A percentile compares a stretch with the other conserved stretches of the same genome.
Evolutionary conservation across 2,329 filamentous ascomycete species (phyloP).

Genomic region (Hypomyces perniciosus): DNA sequence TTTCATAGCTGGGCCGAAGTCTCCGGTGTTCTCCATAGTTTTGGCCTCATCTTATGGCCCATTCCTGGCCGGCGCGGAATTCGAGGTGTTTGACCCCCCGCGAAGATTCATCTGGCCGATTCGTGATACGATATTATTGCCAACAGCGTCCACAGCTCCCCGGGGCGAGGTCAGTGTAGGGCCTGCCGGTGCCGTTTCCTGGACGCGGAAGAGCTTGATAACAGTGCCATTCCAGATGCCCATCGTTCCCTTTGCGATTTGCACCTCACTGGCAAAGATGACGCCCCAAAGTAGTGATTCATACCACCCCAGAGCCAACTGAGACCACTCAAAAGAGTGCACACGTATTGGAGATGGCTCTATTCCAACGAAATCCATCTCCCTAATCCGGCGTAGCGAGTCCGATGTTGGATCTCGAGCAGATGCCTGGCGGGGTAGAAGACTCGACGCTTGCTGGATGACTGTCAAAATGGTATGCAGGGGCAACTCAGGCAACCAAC

Average conservation of each 20-base stretch:
- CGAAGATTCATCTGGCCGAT: conserved; percentile 77
- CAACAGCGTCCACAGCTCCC: conserved; percentile 88
- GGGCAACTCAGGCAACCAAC: conserved; percentile 86
- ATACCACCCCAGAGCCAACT: conserved; percentile 88
- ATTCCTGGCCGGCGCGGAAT: conserved; percentile 12
- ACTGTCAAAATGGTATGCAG: conserved; percentile 79
- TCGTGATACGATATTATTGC: conserved; percentile 79
- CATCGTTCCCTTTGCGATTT: conserved; percentile 76
- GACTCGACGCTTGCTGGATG: conserved; percentile 58
- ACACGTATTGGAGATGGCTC: conserved; percentile 70
- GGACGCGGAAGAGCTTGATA: conserved; percentile 84
- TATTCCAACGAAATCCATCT: conserved; percentile 61
- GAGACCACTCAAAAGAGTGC: conserved; percentile 92
- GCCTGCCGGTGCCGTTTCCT: conserved; percentile 73
- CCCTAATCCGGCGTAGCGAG: conserved; percentile 49
- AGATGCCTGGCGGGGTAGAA: conserved; percentile 48
- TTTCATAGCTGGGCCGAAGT: background rate
- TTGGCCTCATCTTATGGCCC: conserved; percentile 5
- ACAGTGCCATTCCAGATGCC: conserved; percentile 91
- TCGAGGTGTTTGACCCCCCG: conserved; percentile 30
- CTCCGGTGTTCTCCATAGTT: background rate
- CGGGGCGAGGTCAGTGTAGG: conserved; percentile 78
- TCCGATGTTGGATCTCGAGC: conserved; percentile 38
- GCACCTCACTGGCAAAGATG: conserved; percentile 85
- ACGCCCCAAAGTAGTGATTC: conserved; percentile 92